A percentile compares a stretch with the other conserved stretches of the same genome.
phyloP scores from a whole-genome alignment of 2,329 filamentous ascomycete genomes.

The Diaporthe sp. region DNA sequence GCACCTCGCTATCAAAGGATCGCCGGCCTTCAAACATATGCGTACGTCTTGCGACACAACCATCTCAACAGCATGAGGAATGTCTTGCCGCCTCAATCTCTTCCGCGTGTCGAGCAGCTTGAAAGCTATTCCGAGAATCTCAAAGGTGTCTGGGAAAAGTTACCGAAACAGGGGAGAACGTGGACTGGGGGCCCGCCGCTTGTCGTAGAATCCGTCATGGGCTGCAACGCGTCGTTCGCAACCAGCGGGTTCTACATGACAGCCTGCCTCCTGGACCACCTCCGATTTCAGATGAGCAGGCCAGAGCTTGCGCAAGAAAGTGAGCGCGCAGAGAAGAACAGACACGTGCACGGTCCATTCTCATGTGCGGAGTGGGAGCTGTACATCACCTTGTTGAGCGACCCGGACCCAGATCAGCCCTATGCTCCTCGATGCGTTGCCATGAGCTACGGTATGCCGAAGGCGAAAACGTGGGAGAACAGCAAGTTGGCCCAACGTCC shows the following conservation, averaged over 20 bases:
- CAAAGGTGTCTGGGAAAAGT: not conserved
- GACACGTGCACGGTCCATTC: not conserved
- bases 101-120: not conserved
- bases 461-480: not conserved
- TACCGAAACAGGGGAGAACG: not conserved
- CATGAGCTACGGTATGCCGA: not conserved
- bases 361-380: constrained; percentile 2
- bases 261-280: not conserved
- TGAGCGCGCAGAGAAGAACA: not conserved
- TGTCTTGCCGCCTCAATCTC: not conserved
- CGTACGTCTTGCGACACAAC: no score
- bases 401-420: not conserved
- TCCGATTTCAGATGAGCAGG: not conserved
- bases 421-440: not conserved
- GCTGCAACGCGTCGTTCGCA: not conserved
- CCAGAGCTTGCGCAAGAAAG: no score
- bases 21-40: no score
- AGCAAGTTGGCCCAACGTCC: not conserved
- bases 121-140: not conserved
- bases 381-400: not conserved
- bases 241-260: not conserved
- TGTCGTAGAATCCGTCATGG: not conserved
- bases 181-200: not conserved
- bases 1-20: no score
- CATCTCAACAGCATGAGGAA: not conserved